phyloP scores from a whole-genome alignment of 192 early-diverging fungal species.

The Linnemannia zychae region DNA sequence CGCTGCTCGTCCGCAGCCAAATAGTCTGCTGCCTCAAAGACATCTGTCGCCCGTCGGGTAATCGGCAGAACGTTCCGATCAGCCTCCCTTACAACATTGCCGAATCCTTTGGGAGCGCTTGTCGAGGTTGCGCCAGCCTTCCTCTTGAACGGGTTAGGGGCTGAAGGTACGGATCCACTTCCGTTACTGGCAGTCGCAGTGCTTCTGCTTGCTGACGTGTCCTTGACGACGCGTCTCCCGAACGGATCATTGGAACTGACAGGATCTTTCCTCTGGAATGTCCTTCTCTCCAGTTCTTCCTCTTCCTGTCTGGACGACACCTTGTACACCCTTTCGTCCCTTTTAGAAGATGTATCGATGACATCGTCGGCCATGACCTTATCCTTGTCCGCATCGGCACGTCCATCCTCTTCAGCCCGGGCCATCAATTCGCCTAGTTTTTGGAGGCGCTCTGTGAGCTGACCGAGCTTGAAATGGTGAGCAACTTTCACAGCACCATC shows the following conservation, averaged over 20 bases:
- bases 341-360: slow-evolving; percentile 5
- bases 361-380: slow-evolving; percentile 41
- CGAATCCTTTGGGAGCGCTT: slow-evolving; percentile 28
- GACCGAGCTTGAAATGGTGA: slow-evolving; percentile 68
- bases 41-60: slow-evolving; percentile 40
- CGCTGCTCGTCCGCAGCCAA: slow-evolving; percentile 45
- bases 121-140: not conserved
- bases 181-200: not conserved
- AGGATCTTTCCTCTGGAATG: slow-evolving; percentile 22
- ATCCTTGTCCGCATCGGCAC: slow-evolving; percentile 32
- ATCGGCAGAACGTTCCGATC: slow-evolving; percentile 23
- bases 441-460: slow-evolving; percentile 85
- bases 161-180: not conserved
- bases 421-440: slow-evolving; percentile 35
- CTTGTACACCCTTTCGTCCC: slow-evolving; percentile 9
- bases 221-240: slow-evolving; percentile 47
- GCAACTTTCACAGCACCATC: slow-evolving; percentile 92
- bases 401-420: slow-evolving; percentile 30
- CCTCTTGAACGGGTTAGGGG: slow-evolving; percentile 38
- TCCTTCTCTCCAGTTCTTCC: slow-evolving; percentile 25
- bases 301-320: slow-evolving; percentile 30
- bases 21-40: slow-evolving; percentile 44
- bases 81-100: slow-evolving; percentile 27
- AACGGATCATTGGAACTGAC: slow-evolving; percentile 46
- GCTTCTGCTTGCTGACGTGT: not conserved